phyloP scores from a whole-genome alignment of 352 stramenopile genomes.

The Globisporangium cystogenes region DNA sequence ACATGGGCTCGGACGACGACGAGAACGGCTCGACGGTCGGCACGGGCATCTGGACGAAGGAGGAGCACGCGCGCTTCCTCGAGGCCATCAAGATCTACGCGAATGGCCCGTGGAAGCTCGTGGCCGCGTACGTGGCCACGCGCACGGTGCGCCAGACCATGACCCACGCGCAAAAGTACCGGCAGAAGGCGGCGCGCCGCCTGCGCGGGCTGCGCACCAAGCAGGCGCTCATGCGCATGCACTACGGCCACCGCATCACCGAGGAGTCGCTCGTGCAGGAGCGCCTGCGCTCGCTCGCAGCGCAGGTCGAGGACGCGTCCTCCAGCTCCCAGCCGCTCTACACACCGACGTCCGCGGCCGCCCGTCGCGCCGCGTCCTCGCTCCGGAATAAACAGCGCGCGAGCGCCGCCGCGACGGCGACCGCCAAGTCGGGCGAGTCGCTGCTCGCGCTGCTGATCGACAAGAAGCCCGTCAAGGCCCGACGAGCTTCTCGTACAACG shows the following conservation, averaged over 20 bases:
- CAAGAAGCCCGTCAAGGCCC: background rate
- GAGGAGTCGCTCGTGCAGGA: slow-evolving; percentile 64
- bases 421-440: slow-evolving; percentile 2
- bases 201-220: slow-evolving; percentile 60
- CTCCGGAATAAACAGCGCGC: slow-evolving; percentile 1
- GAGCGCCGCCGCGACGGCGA: background rate
- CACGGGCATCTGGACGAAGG: slow-evolving; percentile 49
- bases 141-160: slow-evolving; percentile 71
- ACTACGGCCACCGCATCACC: slow-evolving; percentile 55
- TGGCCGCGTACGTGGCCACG: slow-evolving; percentile 58
- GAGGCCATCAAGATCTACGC: slow-evolving; percentile 69
- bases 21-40: slow-evolving; percentile 16
- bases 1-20: slow-evolving; percentile 4
- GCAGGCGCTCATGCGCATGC: slow-evolving; percentile 70
- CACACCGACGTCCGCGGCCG: background rate
- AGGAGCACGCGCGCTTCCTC: slow-evolving; percentile 66
- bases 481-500: background rate
- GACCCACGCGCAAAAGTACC: slow-evolving; percentile 75
- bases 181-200: slow-evolving; percentile 49
- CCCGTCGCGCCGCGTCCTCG: slow-evolving; percentile 1
- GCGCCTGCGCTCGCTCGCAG: slow-evolving; percentile 33
- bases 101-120: slow-evolving; percentile 62
- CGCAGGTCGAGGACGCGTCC: slow-evolving; percentile 9
- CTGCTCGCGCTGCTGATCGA: slow-evolving; percentile 9
- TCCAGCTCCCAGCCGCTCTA: slow-evolving; percentile 5